These are phyloP conservation scores for Carex kokanica DNA, from an alignment of 176 grass and related monocot species.

Conservation along the genomic window DNA sequence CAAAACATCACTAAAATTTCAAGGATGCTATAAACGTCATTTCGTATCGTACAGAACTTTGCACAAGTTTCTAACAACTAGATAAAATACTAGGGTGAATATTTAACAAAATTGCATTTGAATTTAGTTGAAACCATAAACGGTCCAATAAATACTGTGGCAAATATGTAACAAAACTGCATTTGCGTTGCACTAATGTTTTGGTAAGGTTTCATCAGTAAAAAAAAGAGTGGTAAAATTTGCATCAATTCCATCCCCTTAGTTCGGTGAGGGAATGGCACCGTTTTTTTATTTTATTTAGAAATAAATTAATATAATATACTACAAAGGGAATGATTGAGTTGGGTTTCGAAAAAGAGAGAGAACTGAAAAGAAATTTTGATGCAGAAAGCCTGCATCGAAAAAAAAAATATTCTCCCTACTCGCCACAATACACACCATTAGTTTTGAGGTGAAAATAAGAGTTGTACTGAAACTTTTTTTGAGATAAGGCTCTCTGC, in stretches of 20 bases:
- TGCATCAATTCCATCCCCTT: background rate
- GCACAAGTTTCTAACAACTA: background rate
- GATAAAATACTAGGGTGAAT: background rate
- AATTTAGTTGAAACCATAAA: background rate
- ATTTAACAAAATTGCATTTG: background rate
- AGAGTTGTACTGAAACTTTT: no score
- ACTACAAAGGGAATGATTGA: no score
- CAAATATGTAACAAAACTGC: background rate
- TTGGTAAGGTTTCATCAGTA: background rate
- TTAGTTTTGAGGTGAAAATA: no score
- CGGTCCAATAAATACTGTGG: background rate
- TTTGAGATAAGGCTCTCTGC: no score
- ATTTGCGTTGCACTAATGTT: background rate
- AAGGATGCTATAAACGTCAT: background rate
- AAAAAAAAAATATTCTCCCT: no score
- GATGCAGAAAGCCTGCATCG: no score
- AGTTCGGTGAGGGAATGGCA: background rate
- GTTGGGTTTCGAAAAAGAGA: no score
- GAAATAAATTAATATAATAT: no score
- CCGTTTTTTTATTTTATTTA: no score
- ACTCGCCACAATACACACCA: no score
- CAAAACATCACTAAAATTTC: background rate
- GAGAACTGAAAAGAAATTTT: no score
- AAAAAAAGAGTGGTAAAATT: background rate
- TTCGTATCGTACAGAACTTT: background rate